Evolutionary conservation across 2,329 filamentous ascomycete genomes (phyloP), one percentile per base, ranked within the genome.

Genomic region (Xylaria sp.): DNA sequence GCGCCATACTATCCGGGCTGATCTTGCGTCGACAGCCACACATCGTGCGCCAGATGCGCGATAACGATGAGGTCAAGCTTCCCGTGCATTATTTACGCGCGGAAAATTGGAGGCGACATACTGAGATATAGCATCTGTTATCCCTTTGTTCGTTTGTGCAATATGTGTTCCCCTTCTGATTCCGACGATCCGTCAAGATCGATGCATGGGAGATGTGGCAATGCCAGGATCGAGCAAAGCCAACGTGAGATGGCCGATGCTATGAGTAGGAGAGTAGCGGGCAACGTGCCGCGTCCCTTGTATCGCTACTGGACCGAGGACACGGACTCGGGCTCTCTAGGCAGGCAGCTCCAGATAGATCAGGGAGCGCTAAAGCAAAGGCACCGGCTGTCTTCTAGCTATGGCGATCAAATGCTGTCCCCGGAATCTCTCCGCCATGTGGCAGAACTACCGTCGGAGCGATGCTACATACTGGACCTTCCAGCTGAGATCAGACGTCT

Each of bases 401-500:
- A 32, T 54, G 15, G 23, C 32, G 32, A 63, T n/a, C 32, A 54
- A 63, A 32, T 15, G 32, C 59, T 25, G 32, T n/a, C 59, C 59
- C 1, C 18, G 5, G 6, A 10, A 50, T 23, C 15, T 23, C n/a
- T 10, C 8, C 46, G 20, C n/a, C 10, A 23, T 23, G 28, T n/a
- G 51, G 28, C 15, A 8, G 28, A 61, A 61, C n/a, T 28, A 41
- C 58, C 58, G 6, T 28, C n/a, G 23, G 39, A 63, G 52, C 61
- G 61, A 20, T 23, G 61, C 52, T 23, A 15, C 20, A 34, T 63
- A 9, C 8, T 63, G 9, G 61, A 44, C 5, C 61, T 63, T 56
- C 61, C 61, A 18, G 37, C 61, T 12, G 61, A 63, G 61, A 55
- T 63, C 61, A 54, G 61, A 56, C 9, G 13, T 48, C 61, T 63